phyloP scores from a whole-genome alignment of 305 asterid genomes.

The Solanum hybrid region DNA sequence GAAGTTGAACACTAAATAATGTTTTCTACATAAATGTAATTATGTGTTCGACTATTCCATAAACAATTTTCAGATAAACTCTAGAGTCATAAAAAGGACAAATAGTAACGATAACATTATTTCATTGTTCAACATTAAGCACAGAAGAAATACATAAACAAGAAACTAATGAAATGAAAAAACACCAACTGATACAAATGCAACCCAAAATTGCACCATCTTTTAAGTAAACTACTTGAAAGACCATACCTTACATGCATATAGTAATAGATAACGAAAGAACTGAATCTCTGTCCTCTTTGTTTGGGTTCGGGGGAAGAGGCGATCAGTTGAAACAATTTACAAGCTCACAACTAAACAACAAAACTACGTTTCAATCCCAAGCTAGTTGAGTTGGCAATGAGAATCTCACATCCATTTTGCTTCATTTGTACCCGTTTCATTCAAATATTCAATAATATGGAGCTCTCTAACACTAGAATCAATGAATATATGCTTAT shows the following conservation, averaged over 20 bases:
- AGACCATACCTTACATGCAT: background rate
- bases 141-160: background rate
- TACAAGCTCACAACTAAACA: background rate
- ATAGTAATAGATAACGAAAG: background rate
- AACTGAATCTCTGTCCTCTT: background rate
- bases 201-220: background rate
- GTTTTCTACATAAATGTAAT: background rate
- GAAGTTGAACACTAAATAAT: background rate
- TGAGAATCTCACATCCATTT: background rate
- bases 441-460: background rate
- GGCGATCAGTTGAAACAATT: background rate
- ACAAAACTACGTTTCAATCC: background rate
- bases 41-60: background rate
- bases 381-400: background rate
- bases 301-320: background rate
- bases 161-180: fast-evolving
- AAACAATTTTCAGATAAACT: background rate
- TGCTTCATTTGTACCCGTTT: background rate
- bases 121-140: background rate
- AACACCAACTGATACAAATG: background rate
- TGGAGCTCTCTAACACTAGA: background rate
- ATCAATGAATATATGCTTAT: background rate
- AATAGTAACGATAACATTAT: background rate
- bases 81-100: background rate
- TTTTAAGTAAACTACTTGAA: background rate